phyloP scores from a whole-genome alignment of 495 filamentous ascomycete genomes.

The Apiosordaria backusii region DNA sequence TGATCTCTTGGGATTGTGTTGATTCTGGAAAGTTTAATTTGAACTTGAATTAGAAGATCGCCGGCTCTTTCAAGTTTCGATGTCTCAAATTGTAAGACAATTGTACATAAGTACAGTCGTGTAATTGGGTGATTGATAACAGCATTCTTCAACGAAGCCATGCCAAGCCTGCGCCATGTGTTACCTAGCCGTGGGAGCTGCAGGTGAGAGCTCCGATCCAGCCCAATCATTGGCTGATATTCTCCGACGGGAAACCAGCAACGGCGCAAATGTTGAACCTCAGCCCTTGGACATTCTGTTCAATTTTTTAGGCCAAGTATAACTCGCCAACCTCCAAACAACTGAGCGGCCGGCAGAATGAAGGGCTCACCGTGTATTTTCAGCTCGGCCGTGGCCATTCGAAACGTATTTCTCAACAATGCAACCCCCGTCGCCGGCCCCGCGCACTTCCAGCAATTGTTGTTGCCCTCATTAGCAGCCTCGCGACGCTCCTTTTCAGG shows the following conservation, averaged over 20 bases:
- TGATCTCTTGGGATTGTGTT: background rate
- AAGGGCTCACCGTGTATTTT: conserved; percentile 35
- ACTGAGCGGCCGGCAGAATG: conserved; percentile 23
- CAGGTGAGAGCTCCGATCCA: background rate
- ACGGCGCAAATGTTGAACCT: background rate
- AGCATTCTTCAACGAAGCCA: background rate
- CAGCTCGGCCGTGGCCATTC: conserved; percentile 39
- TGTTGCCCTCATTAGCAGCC: conserved; percentile 15
- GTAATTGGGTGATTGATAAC: background rate
- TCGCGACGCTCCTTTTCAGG: background rate
- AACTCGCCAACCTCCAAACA: background rate
- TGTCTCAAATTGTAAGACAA: background rate
- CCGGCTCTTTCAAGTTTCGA: too few relatives aligned
- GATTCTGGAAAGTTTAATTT: too few relatives aligned
- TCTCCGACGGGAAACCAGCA: conserved; percentile 8
- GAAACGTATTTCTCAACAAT: conserved; percentile 36
- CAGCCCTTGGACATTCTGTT: background rate
- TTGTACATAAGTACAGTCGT: background rate
- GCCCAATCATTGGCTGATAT: conserved; percentile 18
- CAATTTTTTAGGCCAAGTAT: background rate
- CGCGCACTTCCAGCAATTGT: conserved; percentile 17
- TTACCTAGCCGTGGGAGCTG: background rate
- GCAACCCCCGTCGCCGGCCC: conserved; percentile 8
- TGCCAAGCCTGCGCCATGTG: conserved; percentile 5
- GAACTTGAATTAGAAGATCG: too few relatives aligned